A percentile compares a stretch with the other conserved stretches of the same genome.
phyloP scores from a whole-genome alignment of 2,329 filamentous ascomycete species.

The Talaromyces funiculosus region DNA sequence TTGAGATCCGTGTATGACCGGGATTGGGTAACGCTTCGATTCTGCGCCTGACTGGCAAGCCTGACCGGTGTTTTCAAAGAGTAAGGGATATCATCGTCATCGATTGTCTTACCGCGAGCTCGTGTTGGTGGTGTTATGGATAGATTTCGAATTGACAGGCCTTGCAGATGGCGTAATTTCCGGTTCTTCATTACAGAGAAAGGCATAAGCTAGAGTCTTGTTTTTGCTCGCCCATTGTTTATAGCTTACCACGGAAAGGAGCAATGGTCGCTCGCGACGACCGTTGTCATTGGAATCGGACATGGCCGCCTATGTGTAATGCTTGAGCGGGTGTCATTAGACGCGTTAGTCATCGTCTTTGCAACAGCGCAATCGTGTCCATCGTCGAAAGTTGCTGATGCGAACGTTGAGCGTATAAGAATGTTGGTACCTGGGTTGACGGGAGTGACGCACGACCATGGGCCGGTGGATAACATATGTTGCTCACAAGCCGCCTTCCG shows the following conservation, averaged over 20 bases:
- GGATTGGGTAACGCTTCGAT: constrained; percentile 49
- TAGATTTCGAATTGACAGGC: constrained; percentile 81
- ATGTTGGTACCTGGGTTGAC: background rate
- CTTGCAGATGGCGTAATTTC: constrained; percentile 79
- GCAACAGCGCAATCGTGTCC: background rate
- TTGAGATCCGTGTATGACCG: constrained; percentile 53
- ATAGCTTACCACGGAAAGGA: constrained; percentile 36
- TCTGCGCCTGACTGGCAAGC: constrained; percentile 50
- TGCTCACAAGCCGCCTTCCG: background rate
- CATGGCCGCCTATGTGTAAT: constrained; percentile 9
- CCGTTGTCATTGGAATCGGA: constrained; percentile 15
- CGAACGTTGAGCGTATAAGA: background rate
- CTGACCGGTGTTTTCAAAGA: constrained; percentile 62
- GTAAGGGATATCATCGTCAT: constrained; percentile 69
- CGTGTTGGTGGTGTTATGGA: constrained; percentile 56
- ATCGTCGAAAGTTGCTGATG: background rate
- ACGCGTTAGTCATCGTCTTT: constrained; percentile 3
- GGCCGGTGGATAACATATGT: constrained; percentile 6
- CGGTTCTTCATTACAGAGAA: constrained; percentile 58
- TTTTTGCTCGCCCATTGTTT: background rate
- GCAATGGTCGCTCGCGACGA: constrained; percentile 45
- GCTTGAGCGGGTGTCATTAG: background rate
- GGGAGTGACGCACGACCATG: constrained; percentile 2
- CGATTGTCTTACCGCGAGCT: constrained; percentile 57
- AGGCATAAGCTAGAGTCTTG: constrained; percentile 17